These are phyloP conservation scores for Tolypocladium sp. DNA, from an alignment of 2,329 filamentous ascomycete species.

Conservation along the genomic window DNA sequence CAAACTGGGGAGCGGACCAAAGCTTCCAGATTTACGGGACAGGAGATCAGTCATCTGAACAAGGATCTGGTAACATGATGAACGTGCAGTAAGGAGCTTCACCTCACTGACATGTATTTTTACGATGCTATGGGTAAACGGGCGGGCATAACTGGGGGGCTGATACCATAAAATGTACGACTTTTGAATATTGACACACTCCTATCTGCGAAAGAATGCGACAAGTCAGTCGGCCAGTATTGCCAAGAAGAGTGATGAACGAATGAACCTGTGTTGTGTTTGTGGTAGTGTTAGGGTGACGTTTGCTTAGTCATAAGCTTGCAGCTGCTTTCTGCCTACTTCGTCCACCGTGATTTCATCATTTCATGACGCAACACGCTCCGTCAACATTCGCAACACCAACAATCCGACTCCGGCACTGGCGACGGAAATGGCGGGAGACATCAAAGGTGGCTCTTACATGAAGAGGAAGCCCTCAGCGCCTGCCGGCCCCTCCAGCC, in stretches of 20 bases:
- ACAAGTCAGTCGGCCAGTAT: background rate
- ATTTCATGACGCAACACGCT: background rate
- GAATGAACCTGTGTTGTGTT: background rate
- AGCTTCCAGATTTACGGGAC: constrained; percentile 40
- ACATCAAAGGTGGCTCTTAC: background rate
- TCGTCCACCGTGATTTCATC: no score
- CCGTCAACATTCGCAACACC: background rate
- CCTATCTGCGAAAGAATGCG: background rate
- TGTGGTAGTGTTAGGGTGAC: background rate
- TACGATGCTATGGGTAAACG: background rate
- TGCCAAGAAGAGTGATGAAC: background rate
- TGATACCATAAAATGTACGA: background rate
- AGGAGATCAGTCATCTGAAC: constrained; percentile 15
- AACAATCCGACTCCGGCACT: background rate
- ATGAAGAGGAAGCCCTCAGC: constrained; percentile 4
- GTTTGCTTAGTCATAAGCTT: background rate
- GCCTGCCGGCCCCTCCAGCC: background rate
- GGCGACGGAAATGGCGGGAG: background rate
- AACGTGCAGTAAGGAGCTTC: constrained; percentile 7
- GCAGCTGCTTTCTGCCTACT: no score
- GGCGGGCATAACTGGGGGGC: background rate
- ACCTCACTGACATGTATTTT: background rate
- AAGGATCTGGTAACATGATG: constrained; percentile 11
- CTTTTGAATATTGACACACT: background rate
- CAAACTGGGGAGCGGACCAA: constrained; percentile 42